Percentiles rank a stretch among this genome's conserved stretches.
Evolutionary conservation across 768 basidiomycete genomes (phyloP).

Genomic region (Rubroboletus pulcherrimus): DNA sequence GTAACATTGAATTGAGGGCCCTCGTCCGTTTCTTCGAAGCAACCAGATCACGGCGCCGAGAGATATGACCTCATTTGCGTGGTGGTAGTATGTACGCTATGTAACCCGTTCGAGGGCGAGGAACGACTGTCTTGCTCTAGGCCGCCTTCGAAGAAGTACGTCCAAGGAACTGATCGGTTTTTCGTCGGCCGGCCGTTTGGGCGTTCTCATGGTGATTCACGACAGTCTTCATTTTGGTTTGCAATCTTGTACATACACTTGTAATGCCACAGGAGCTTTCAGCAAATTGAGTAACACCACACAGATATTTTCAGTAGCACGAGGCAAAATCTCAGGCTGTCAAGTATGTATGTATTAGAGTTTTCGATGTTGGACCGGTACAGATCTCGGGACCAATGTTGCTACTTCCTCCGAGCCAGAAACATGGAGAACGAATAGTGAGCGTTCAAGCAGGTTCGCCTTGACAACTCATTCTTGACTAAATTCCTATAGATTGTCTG

Average conservation of each 20-base stretch:
- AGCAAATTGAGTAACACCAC: not conserved
- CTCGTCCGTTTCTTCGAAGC: not conserved
- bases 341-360: no score
- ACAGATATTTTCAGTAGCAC: no score
- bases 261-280: no score
- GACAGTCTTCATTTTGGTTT: not conserved
- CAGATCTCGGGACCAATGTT: no score
- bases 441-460: not conserved
- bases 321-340: no score
- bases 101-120: not conserved
- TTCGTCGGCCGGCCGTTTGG: not conserved
- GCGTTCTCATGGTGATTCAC: constrained; percentile 8
- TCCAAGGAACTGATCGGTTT: constrained; percentile 1
- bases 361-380: no score
- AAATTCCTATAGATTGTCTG: no score
- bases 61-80: constrained; percentile 4
- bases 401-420: not conserved
- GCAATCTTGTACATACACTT: not conserved
- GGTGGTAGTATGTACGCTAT: not conserved
- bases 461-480: no score
- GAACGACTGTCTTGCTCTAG: no score
- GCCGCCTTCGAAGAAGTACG: not conserved
- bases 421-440: not conserved
- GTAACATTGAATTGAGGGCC: not conserved
- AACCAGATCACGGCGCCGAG: not conserved